Conservation (phyloP, 495 filamentous ascomycete genomes). For the Penicillium psychrofluorescens region DNA sequence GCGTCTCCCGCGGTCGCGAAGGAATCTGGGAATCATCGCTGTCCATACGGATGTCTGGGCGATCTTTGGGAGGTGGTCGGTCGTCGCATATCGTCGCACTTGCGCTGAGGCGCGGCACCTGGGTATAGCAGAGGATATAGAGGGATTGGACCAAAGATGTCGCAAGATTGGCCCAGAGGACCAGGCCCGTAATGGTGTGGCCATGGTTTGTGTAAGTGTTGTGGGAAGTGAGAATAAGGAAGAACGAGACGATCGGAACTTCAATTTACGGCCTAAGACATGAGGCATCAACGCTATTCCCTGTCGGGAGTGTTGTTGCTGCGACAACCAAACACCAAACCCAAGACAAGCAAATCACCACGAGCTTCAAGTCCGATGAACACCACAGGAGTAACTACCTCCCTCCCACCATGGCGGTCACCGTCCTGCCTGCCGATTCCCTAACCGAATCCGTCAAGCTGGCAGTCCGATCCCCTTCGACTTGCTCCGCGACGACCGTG, state of each 20-base stretch:
- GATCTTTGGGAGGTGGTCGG: slow-evolving; percentile 46
- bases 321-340: slow-evolving; percentile 24
- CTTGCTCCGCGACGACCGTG: slow-evolving; percentile 41
- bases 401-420: slow-evolving; percentile 28
- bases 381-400: background rate
- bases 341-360: slow-evolving; percentile 2
- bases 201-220: slow-evolving; percentile 1
- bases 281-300: slow-evolving; percentile 3
- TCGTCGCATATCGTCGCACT: slow-evolving; percentile 22
- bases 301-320: slow-evolving; percentile 28
- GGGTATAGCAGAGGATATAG: background rate
- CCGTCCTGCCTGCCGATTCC: slow-evolving; percentile 26
- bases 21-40: slow-evolving; percentile 50
- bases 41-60: slow-evolving; percentile 64
- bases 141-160: background rate
- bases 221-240: no score
- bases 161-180: slow-evolving; percentile 3
- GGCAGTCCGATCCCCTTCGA: slow-evolving; percentile 40
- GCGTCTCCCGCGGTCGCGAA: slow-evolving; percentile 28
- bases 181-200: slow-evolving; percentile 6
- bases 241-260: no score
- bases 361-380: slow-evolving; percentile 6
- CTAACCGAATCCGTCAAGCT: slow-evolving; percentile 39
- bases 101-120: slow-evolving; percentile 1
- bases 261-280: slow-evolving; percentile 11